A percentile compares a stretch with the other conserved stretches of the same genome.
phyloP scores from a whole-genome alignment of 163 green algal genomes.

The Volvox carteri region DNA sequence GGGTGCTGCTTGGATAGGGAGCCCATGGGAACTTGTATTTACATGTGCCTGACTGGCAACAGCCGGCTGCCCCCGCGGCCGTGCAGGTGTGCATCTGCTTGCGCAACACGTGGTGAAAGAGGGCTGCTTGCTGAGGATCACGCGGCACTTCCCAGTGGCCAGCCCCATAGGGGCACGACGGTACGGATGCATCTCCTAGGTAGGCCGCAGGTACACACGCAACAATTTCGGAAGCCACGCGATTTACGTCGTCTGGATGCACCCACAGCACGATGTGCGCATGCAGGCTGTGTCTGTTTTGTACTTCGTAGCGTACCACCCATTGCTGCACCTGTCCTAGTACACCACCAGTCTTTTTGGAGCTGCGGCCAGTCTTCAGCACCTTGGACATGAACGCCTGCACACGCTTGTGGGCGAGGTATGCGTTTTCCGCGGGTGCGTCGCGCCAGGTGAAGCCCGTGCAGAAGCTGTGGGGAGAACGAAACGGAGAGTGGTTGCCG shows the following conservation, averaged over 20 bases:
- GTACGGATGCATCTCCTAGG: not conserved
- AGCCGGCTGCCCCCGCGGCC: not conserved
- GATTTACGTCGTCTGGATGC: not conserved
- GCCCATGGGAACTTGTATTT: no score
- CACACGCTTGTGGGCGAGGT: not conserved
- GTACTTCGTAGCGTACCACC: not conserved
- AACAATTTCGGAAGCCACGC: not conserved
- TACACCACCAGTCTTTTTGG: not conserved
- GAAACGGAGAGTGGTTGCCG: not conserved
- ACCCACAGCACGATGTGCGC: not conserved
- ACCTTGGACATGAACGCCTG: not conserved
- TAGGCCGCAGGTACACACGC: not conserved
- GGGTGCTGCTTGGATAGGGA: no score
- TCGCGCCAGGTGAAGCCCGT: not conserved
- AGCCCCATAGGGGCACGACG: not conserved
- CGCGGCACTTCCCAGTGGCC: not conserved
- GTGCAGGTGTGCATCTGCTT: not conserved
- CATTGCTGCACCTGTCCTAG: not conserved
- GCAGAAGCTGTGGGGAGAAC: not conserved
- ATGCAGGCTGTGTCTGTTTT: not conserved
- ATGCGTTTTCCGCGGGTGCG: not conserved
- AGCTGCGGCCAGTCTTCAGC: not conserved
- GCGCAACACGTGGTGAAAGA: not conserved
- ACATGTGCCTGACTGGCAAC: not conserved
- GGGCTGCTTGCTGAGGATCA: not conserved